Base-by-base conservation (phyloP, 805 yeast species). In the Pichia nanzhaoensis region DNA sequence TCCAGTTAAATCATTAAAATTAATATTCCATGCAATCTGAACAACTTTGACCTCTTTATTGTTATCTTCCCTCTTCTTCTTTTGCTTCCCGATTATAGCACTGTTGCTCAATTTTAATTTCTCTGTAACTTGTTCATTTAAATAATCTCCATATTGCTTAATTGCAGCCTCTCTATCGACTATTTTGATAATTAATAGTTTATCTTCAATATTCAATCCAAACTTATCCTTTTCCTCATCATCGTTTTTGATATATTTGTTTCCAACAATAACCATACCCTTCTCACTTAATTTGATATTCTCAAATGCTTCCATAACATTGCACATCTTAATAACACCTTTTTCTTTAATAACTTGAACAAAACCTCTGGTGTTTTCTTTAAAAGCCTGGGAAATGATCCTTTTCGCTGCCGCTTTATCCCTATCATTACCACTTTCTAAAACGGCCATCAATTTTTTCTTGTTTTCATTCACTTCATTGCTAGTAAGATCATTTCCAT, bases 1-100 rank as follows among this genome's bases (percentile, higher is more conserved):
- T 33, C 71, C 69, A 22, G 55, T 57, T 46, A 79, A 61, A 58
- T 79, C 84, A 35, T 71, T 69, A 30, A 63, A 58, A n/a, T 73
- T 70, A 18, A 78, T 78, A 39, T 73, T 70, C 84, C 84, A 79
- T 10, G 78, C 69, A 3, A 79, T 57, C 36, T 71, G 70, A 30
- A 79, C 60, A 28, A 69, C 61, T 51, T 78, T 78, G 4, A 45
- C 37, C 12, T 42, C 50, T 6, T 30, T 34, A 4, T 37, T 40
- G 6, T 41, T 30, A 27, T 39, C 28, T 14, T 43, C 39, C 16
- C 46, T 41, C 5, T 37, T 45, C 10, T 33, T 44, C 21, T 35
- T 42, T 20, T 54, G 53, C n/a, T 45, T 51, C 14, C 34, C 38
- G 14, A 46, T 48, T 28, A 51, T 45, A 21, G 38, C 21, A 17